These are phyloP conservation scores for Dryas integrifolia DNA, from an alignment of 331 rosid species.

Conservation along the genomic window DNA sequence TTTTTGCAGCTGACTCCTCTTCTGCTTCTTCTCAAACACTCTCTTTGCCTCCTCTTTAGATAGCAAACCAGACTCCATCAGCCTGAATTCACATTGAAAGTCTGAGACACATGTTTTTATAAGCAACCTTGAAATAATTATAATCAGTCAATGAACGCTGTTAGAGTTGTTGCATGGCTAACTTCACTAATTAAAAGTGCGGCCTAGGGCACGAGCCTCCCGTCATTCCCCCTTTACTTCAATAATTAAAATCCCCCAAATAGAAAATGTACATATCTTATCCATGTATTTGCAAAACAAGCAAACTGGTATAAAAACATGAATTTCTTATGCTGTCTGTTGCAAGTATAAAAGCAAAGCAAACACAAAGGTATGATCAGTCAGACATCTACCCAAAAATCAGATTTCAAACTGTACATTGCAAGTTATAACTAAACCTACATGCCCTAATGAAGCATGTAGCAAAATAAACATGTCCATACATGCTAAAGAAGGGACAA, in stretches of 20 bases:
- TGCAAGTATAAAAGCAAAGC: background rate
- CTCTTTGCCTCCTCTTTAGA: conserved; percentile 55
- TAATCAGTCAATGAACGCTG: background rate
- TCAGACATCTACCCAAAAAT: background rate
- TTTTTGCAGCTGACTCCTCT: conserved; percentile 44
- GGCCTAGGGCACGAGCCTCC: background rate
- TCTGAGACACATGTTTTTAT: background rate
- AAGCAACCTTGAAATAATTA: background rate
- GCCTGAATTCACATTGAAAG: conserved; percentile 48
- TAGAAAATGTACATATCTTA: background rate
- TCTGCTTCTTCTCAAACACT: conserved; percentile 63
- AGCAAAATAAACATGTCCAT: background rate
- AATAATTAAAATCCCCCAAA: too few relatives aligned
- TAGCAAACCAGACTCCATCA: conserved; percentile 90
- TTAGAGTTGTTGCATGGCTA: background rate
- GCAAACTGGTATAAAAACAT: background rate
- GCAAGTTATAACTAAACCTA: background rate
- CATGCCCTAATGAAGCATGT: background rate
- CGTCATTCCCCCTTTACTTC: background rate
- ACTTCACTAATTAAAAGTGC: background rate
- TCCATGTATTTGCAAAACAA: background rate
- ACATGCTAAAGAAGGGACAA: background rate
- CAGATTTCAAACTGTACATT: background rate
- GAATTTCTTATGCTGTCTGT: background rate
- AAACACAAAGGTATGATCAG: background rate